Evolutionary conservation across 2,329 filamentous ascomycete species (phyloP), one percentile per base, ranked within the genome.

Genomic region (Fusarium abutilonis): DNA sequence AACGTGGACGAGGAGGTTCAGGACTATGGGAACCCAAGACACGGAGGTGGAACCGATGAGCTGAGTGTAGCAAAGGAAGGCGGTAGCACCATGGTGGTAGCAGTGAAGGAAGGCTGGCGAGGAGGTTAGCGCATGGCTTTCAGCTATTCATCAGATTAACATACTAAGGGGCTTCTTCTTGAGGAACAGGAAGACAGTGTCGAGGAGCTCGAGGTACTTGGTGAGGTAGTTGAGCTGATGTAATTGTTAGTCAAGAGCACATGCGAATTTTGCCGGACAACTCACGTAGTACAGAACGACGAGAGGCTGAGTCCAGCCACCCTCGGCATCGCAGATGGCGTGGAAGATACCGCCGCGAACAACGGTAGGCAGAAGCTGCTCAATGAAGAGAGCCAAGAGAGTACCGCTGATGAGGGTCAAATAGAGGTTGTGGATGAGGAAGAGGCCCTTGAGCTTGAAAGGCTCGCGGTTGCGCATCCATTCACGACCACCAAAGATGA

Each of bases 71-170:
- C 94, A 97, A 71, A 98, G 90, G 66, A 97, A 89, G 70, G 94
- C 94, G 55, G 94, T 98, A 52, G 94, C 94, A 75, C 94, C 94
- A 78, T 98, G 94, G 84, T 98, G 94, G 82, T 98, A 98, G 82
- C 92, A 97, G 86, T 98, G 94, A 70, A 98, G 91, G 89, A 98
- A 98, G 74, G 95, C 84, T 88, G 63, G 31, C 36, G n/a, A 6
- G 9, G 6, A 39, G 13, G 64, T 79, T 73, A 80, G 75, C 69
- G 36, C 36, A 19, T 9, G 23, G 6, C 10, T 34, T 32, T 21
- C 10, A 38, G 6, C 19, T 14, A 26, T 41, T 28, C 11, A 31
- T 32, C 4, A 14, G 8, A 35, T 35, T 7, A 7, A 71, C 75
- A 29, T 71, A 77, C 75, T 97, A 76, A 97, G 81, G 51, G 94